A percentile compares a stretch with the other conserved stretches of the same genome.
phyloP scores from a whole-genome alignment of 768 basidiomycete species.

The Suillus placidus region DNA sequence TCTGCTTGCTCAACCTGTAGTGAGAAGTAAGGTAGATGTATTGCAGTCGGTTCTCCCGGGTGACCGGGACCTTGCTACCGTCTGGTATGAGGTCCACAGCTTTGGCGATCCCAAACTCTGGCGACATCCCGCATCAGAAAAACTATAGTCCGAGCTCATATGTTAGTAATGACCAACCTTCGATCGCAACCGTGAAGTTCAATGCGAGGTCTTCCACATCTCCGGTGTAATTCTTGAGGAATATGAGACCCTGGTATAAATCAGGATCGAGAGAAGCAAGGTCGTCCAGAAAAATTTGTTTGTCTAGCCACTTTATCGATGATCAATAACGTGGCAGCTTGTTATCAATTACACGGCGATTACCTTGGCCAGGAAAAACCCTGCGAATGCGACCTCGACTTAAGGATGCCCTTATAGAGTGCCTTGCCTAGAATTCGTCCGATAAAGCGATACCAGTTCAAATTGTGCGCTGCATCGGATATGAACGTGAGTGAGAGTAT shows the following conservation, averaged over 20 bases:
- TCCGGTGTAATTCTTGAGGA: conserved; percentile 89
- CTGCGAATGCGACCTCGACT: conserved; percentile 94
- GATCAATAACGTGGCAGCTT: neutral
- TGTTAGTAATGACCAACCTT: conserved; percentile 56
- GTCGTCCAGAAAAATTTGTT: conserved; percentile 91
- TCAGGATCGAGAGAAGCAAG: conserved; percentile 90
- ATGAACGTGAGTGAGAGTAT: conserved; percentile 1
- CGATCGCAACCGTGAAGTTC: conserved; percentile 85
- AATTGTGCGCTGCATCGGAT: conserved; percentile 62
- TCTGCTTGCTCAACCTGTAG: conserved; percentile 87
- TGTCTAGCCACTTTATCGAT: conserved; percentile 76
- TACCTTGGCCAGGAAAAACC: conserved; percentile 91
- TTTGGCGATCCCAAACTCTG: conserved; percentile 82
- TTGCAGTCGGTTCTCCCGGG: conserved; percentile 83
- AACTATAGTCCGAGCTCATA: neutral
- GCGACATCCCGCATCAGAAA: conserved; percentile 5
- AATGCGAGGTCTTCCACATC: conserved; percentile 87
- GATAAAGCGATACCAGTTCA: conserved; percentile 92
- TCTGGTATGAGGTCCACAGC: conserved; percentile 79
- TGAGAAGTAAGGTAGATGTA: conserved; percentile 91
- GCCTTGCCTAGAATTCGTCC: conserved; percentile 95
- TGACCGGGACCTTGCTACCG: conserved; percentile 83
- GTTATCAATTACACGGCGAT: conserved; percentile 9
- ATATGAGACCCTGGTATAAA: conserved; percentile 88
- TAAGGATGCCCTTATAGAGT: conserved; percentile 92